phyloP scores from a whole-genome alignment of 163 green algal species.

The Smithsoniella earleae region DNA sequence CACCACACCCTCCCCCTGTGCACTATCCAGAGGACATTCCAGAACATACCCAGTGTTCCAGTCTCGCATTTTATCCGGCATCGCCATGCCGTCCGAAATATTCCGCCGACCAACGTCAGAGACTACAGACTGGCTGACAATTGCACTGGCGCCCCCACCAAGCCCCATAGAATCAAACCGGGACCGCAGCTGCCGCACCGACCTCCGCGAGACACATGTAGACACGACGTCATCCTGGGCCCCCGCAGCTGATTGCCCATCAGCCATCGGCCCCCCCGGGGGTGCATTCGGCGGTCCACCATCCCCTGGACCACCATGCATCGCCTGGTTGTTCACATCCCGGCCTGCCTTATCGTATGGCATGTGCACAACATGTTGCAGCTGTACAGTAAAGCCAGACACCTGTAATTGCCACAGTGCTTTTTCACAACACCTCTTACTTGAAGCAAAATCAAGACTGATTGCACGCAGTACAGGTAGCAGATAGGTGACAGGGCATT shows the following conservation, averaged over 20 bases:
- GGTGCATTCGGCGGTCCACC: background rate
- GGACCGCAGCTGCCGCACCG: too few species aligned
- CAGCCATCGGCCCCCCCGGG: background rate
- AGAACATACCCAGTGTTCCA: conserved; percentile 13
- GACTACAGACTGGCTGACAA: too few species aligned
- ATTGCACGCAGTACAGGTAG: too few species aligned
- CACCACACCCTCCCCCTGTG: background rate
- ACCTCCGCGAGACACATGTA: background rate
- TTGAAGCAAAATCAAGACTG: too few species aligned
- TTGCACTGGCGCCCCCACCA: too few species aligned
- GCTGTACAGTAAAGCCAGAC: conserved; percentile 10
- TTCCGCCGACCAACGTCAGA: too few species aligned
- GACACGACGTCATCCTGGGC: background rate
- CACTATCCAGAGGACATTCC: conserved; percentile 1
- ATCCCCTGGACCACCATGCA: too few species aligned
- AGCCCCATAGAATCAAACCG: too few species aligned
- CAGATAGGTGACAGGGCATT: too few species aligned
- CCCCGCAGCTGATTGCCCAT: background rate
- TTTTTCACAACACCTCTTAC: too few species aligned
- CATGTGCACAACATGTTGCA: conserved; percentile 4
- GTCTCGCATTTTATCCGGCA: background rate
- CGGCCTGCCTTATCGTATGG: background rate
- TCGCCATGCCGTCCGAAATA: background rate
- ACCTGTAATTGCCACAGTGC: too few species aligned
- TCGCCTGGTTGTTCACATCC: background rate